phyloP scores from a whole-genome alignment of 257 asterid genomes.

The Primulina eburnea region DNA sequence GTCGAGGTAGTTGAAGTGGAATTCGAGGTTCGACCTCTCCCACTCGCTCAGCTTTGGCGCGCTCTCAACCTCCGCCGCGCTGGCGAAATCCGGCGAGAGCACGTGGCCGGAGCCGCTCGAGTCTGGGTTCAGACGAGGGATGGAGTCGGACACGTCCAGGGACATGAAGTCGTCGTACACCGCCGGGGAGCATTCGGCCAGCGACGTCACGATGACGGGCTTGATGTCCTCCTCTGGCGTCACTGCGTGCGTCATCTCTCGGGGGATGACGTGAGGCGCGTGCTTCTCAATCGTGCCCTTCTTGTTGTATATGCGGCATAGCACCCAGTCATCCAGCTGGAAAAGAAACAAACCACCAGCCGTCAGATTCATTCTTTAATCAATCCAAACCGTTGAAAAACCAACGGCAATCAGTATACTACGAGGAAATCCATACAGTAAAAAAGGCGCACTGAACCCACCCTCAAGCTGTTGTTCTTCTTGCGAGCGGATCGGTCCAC shows the following conservation, averaged over 20 bases:
- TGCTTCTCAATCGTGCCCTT: constrained; percentile 44
- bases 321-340: constrained; percentile 68
- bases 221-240: constrained; percentile 33
- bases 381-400: background rate
- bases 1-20: constrained; percentile 55
- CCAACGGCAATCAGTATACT: background rate
- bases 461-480: constrained; percentile 46
- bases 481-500: constrained; percentile 59
- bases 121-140: constrained; percentile 26
- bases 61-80: constrained; percentile 71
- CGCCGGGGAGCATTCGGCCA: constrained; percentile 8
- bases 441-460: constrained; percentile 24
- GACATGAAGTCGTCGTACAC: constrained; percentile 31
- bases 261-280: constrained; percentile 15
- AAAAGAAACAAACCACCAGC: background rate
- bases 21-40: constrained; percentile 49
- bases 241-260: constrained; percentile 24
- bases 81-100: constrained; percentile 30
- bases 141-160: constrained; percentile 28
- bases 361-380: background rate
- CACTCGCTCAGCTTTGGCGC: constrained; percentile 54
- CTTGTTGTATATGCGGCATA: constrained; percentile 63
- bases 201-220: constrained; percentile 34
- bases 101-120: constrained; percentile 38
- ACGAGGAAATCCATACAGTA: background rate